Evolutionary conservation across 495 filamentous ascomycete species (phyloP).

Genomic region (Talaromyces proteolyticus): DNA sequence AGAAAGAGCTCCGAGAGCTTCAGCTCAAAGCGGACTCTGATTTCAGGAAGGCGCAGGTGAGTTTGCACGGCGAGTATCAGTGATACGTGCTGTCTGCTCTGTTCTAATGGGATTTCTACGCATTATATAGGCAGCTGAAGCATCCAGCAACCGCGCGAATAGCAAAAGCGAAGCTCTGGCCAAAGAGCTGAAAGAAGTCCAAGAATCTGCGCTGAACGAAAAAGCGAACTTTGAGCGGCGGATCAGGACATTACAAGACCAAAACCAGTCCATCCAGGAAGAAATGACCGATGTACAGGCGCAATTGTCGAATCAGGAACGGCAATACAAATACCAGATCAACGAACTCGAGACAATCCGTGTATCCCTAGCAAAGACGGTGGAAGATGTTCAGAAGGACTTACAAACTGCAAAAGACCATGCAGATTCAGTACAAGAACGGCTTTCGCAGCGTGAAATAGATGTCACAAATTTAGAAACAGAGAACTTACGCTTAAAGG

Average conservation of each 20-base stretch:
- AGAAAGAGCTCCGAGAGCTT: constrained; percentile 74
- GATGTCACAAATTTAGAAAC: constrained; percentile 70
- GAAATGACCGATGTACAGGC: constrained; percentile 70
- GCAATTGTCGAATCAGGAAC: constrained; percentile 62
- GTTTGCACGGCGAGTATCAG: no score
- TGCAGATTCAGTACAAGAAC: constrained; percentile 60
- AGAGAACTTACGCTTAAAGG: constrained; percentile 74
- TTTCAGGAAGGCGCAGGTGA: constrained; percentile 75
- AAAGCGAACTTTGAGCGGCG: constrained; percentile 66
- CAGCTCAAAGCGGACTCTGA: constrained; percentile 75
- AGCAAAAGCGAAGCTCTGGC: constrained; percentile 67
- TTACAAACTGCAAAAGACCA: constrained; percentile 54
- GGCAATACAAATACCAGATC: constrained; percentile 62
- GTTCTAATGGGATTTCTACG: no score
- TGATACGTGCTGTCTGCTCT: no score
- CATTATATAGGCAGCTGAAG: constrained; percentile 51
- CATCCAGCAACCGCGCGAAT: constrained; percentile 57
- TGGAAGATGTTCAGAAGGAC: constrained; percentile 69
- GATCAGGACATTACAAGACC: constrained; percentile 63
- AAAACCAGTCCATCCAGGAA: constrained; percentile 65
- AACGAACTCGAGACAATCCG: constrained; percentile 68
- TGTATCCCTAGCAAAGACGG: constrained; percentile 55
- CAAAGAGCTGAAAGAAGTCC: constrained; percentile 63
- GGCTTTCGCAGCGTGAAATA: constrained; percentile 59
- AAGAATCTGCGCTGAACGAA: constrained; percentile 60